Percentiles rank a stretch among this genome's conserved stretches.
These are phyloP conservation scores for Neospermospora avenae DNA, from an alignment of 2,329 filamentous ascomycete species.

Conservation along the genomic window DNA sequence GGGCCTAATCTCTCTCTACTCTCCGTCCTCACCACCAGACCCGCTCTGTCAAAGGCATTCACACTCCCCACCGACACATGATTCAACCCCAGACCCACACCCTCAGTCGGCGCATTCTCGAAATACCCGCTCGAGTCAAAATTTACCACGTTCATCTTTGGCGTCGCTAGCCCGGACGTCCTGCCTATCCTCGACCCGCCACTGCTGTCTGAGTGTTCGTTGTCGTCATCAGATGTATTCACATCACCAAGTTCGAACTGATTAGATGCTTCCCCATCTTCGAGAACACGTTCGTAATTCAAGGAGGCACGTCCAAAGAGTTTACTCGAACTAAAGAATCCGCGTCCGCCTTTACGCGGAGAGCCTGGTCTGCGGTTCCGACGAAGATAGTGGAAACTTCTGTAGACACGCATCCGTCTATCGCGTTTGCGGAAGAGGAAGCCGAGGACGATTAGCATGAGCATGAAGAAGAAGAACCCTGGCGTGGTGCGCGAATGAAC, in stretches of 20 bases:
- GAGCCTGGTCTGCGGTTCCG: slow-evolving; percentile 45
- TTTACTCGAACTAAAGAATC: slow-evolving; percentile 54
- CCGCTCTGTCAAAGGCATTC: slow-evolving; percentile 59
- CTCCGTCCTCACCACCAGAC: slow-evolving; percentile 77
- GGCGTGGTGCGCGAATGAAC: slow-evolving; percentile 67
- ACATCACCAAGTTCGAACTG: slow-evolving; percentile 76
- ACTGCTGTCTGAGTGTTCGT: slow-evolving; percentile 61
- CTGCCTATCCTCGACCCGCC: slow-evolving; percentile 54
- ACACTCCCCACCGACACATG: slow-evolving; percentile 13
- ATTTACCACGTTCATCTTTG: slow-evolving; percentile 53
- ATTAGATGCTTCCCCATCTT: slow-evolving; percentile 66
- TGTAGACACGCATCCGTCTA: slow-evolving; percentile 59
- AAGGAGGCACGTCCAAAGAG: slow-evolving; percentile 58
- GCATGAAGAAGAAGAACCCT: slow-evolving; percentile 71
- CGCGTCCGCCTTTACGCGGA: slow-evolving; percentile 44
- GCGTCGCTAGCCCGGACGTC: slow-evolving; percentile 65
- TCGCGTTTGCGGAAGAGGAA: slow-evolving; percentile 81
- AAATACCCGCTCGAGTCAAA: slow-evolving; percentile 42
- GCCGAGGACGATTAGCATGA: slow-evolving; percentile 65
- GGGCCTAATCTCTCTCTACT: slow-evolving; percentile 73
- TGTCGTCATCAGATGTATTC: slow-evolving; percentile 53
- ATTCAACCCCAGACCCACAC: slow-evolving; percentile 28
- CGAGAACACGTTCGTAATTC: slow-evolving; percentile 79
- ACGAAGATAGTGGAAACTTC: slow-evolving; percentile 48
- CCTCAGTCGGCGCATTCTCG: slow-evolving; percentile 21